These are phyloP conservation scores for Penicillium sp. DNA, from an alignment of 2,329 filamentous ascomycete genomes.

Conservation along the genomic window DNA sequence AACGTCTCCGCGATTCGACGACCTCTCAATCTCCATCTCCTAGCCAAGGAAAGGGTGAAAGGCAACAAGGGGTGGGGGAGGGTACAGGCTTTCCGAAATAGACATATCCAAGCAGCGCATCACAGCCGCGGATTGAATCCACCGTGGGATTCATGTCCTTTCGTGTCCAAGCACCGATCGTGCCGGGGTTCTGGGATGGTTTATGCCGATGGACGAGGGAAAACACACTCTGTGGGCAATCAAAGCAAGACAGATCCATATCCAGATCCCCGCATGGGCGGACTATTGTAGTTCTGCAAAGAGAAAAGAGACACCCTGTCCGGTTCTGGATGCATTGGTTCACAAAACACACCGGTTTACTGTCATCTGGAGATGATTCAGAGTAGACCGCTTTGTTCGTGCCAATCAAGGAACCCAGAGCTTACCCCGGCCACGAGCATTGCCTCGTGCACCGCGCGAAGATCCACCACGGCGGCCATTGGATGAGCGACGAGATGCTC, in stretches of 20 bases:
- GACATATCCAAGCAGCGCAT: slow-evolving; percentile 13
- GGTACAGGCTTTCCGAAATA: slow-evolving; percentile 4
- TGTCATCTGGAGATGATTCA: slow-evolving; percentile 14
- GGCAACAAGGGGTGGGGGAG: neutral
- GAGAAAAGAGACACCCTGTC: slow-evolving; percentile 22
- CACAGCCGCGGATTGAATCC: slow-evolving; percentile 16
- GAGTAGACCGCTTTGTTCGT: slow-evolving; percentile 22
- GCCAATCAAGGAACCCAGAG: slow-evolving; percentile 46
- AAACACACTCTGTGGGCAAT: slow-evolving; percentile 14
- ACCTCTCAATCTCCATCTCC: slow-evolving; percentile 5
- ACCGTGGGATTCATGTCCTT: slow-evolving; percentile 12
- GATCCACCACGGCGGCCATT: slow-evolving; percentile 36
- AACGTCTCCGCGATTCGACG: slow-evolving; percentile 5
- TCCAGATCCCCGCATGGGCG: neutral
- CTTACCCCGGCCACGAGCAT: slow-evolving; percentile 42
- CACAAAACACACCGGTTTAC: slow-evolving; percentile 14
- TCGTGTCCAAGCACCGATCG: slow-evolving; percentile 9
- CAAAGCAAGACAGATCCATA: slow-evolving; percentile 11
- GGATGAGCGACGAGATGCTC: slow-evolving; percentile 34
- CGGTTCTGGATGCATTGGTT: slow-evolving; percentile 21
- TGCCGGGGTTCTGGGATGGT: slow-evolving; percentile 9
- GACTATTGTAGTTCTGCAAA: slow-evolving; percentile 16
- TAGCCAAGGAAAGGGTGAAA: slow-evolving; percentile 1
- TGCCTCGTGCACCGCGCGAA: slow-evolving; percentile 38
- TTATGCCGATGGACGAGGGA: slow-evolving; percentile 16